Percentiles rank a stretch among this genome's conserved stretches.
phyloP scores from a whole-genome alignment of 192 early-diverging fungal genomes.

The Mortierella antarctica region DNA sequence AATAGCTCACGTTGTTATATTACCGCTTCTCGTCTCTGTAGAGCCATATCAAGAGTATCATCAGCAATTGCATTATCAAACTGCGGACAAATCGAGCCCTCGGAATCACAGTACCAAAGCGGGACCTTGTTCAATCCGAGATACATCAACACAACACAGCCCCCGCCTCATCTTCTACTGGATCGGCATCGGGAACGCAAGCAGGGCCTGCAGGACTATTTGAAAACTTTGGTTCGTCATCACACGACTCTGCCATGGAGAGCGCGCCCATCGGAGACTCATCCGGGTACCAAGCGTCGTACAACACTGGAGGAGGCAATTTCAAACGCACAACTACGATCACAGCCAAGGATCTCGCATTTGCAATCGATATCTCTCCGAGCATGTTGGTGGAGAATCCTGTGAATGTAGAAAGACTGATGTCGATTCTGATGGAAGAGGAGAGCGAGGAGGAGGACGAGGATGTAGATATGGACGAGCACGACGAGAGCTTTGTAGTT shows the following conservation, averaged over 20 bases:
- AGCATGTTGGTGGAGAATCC: constrained; percentile 72
- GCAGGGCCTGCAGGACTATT: no score
- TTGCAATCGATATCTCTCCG: constrained; percentile 73
- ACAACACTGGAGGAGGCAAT: constrained; percentile 21
- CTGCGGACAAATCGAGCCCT: constrained; percentile 70
- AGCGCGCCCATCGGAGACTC: not conserved
- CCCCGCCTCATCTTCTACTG: no score
- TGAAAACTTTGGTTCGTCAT: no score
- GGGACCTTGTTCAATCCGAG: not conserved
- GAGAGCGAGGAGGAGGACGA: constrained; percentile 65
- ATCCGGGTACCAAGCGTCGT: constrained; percentile 7
- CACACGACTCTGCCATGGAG: no score
- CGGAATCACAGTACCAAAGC: constrained; percentile 54
- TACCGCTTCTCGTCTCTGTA: constrained; percentile 1
- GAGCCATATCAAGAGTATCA: constrained; percentile 74
- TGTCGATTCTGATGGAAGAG: constrained; percentile 57
- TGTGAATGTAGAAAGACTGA: constrained; percentile 65
- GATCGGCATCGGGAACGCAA: no score
- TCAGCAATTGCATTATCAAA: constrained; percentile 76
- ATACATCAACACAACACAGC: constrained; percentile 13
- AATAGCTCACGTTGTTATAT: not conserved
- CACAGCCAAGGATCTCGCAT: constrained; percentile 68
- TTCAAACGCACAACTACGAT: constrained; percentile 46
- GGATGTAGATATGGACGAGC: constrained; percentile 46
- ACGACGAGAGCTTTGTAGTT: constrained; percentile 46